Percentiles rank a stretch among this genome's conserved stretches.
Evolutionary conservation across 78 protist genomes (phyloP).

Genomic region (Acrasis kona): DNA sequence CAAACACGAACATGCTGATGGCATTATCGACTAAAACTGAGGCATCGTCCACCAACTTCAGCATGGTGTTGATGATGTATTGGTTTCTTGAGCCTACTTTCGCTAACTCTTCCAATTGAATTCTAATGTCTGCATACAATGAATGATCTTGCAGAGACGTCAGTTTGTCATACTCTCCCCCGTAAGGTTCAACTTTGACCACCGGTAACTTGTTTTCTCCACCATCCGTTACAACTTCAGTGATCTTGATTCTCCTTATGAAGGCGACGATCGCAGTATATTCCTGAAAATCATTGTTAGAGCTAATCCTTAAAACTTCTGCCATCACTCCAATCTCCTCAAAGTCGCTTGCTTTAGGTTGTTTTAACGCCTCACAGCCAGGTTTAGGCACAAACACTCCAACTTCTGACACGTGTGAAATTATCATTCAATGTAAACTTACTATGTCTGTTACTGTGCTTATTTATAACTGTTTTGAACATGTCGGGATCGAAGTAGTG

Average conservation of each 20-base stretch:
- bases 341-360: background rate
- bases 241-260: background rate
- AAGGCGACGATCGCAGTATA: background rate
- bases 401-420: too few relatives aligned
- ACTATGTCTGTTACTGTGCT: background rate
- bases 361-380: background rate
- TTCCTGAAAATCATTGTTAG: background rate
- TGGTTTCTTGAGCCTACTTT: background rate
- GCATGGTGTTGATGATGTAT: background rate
- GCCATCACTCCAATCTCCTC: background rate
- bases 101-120: background rate
- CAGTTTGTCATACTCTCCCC: background rate
- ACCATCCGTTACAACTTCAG: background rate
- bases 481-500: too few relatives aligned
- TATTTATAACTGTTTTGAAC: background rate
- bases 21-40: background rate
- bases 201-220: too few relatives aligned
- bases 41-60: background rate
- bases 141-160: background rate
- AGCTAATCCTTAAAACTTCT: background rate
- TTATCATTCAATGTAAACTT: too few relatives aligned
- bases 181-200: too few relatives aligned
- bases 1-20: background rate
- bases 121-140: background rate
- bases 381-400: background rate